Percentiles rank a stretch among this genome's conserved stretches.
Evolutionary conservation across 73 alveolate genomes (phyloP).

Genomic region (Breviolum minutum): DNA sequence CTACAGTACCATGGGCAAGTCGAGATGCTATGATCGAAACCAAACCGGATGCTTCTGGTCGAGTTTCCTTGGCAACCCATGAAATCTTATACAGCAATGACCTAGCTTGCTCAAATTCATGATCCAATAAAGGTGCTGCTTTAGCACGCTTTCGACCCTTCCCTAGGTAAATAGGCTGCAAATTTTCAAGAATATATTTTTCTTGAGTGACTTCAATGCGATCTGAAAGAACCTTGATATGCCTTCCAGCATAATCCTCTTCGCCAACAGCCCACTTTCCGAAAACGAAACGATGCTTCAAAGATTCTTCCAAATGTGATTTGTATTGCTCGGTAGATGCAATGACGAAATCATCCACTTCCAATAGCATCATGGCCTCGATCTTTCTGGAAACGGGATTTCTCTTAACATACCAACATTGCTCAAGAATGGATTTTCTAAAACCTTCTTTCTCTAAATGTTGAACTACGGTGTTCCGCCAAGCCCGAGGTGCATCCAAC

Average conservation of each 20-base stretch:
- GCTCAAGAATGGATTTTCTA: not conserved
- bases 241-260: not conserved
- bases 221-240: not conserved
- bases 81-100: no score
- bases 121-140: not conserved
- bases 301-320: not conserved
- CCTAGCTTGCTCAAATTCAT: not conserved
- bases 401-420: not conserved
- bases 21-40: no score
- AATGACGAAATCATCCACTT: not conserved
- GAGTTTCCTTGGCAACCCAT: not conserved
- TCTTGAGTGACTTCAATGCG: not conserved
- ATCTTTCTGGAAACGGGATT: not conserved
- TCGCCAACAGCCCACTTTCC: not conserved
- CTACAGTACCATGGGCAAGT: no score
- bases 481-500: not conserved
- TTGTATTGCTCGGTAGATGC: not conserved
- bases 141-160: not conserved
- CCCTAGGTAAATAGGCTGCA: not conserved
- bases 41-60: not conserved
- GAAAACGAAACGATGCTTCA: not conserved
- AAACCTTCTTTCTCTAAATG: not conserved
- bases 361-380: not conserved
- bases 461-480: not conserved
- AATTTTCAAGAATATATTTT: not conserved